phyloP scores from a whole-genome alignment of 345 rosid species.

The Capsella bursapastoris region DNA sequence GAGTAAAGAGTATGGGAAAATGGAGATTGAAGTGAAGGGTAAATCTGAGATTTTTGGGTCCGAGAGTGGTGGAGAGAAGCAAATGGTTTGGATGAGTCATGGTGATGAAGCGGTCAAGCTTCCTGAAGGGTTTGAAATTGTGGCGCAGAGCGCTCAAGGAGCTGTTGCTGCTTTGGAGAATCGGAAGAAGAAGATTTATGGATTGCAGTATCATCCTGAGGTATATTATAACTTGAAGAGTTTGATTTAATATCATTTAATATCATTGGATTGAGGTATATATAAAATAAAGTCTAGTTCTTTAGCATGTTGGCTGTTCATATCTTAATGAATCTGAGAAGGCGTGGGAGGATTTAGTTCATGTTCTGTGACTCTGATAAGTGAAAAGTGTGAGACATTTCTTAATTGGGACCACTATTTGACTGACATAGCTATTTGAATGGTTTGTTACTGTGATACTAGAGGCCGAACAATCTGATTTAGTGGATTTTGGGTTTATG shows the following conservation, averaged over 20 bases:
- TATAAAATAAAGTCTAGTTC: slow-evolving; percentile 3
- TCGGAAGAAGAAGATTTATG: slow-evolving; percentile 65
- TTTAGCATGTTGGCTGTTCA: background rate
- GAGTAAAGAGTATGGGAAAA: slow-evolving; percentile 91
- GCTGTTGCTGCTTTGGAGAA: slow-evolving; percentile 82
- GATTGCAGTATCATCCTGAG: slow-evolving; percentile 97
- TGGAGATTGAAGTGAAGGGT: slow-evolving; percentile 78
- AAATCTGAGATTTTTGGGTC: slow-evolving; percentile 65
- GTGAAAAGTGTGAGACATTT: background rate
- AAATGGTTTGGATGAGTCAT: slow-evolving; percentile 98
- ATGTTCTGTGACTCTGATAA: background rate
- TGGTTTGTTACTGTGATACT: background rate
- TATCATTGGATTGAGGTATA: background rate
- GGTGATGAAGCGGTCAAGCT: slow-evolving; percentile 81
- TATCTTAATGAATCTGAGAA: background rate
- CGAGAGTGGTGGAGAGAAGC: slow-evolving; percentile 65
- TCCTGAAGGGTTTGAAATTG: slow-evolving; percentile 80
- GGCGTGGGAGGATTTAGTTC: background rate
- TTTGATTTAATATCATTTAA: background rate
- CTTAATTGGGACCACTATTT: background rate
- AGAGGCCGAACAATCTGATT: background rate
- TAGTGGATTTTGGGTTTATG: slow-evolving; percentile 4
- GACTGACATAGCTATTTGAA: background rate
- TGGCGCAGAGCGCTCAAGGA: slow-evolving; percentile 79
- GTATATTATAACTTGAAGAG: slow-evolving; percentile 42